Evolutionary conservation across 202 grass and related monocot genomes (phyloP).

Genomic region (Zizania palustris): DNA sequence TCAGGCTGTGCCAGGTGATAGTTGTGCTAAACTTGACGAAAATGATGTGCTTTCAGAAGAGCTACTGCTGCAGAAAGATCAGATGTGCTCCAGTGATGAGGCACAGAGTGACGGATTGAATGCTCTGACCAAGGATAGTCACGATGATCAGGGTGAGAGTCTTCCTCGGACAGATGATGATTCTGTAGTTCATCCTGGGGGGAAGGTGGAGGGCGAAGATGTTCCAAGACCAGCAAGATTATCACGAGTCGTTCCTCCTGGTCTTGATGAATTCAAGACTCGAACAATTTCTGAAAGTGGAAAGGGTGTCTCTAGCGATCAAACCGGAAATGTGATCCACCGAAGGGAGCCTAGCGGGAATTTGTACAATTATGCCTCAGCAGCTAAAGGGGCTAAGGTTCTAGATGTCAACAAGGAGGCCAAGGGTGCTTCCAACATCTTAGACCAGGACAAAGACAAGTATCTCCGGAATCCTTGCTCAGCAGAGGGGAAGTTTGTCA

Average conservation of each 20-base stretch:
- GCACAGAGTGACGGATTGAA: slow-evolving; percentile 8
- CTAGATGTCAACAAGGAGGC: slow-evolving; percentile 91
- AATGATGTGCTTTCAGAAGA: slow-evolving; percentile 33
- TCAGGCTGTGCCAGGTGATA: slow-evolving; percentile 19
- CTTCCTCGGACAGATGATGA: slow-evolving; percentile 6
- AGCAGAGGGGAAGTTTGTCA: slow-evolving; percentile 82
- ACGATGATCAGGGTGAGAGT: slow-evolving; percentile 21
- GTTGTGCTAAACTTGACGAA: slow-evolving; percentile 36
- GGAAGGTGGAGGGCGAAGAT: slow-evolving; percentile 41
- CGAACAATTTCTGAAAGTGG: slow-evolving; percentile 66
- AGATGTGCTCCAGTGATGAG: slow-evolving; percentile 29
- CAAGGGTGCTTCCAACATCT: slow-evolving; percentile 91
- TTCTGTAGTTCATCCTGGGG: slow-evolving; percentile 34
- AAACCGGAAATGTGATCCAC: slow-evolving; percentile 64
- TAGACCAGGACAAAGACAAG: slow-evolving; percentile 95
- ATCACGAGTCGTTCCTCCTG: slow-evolving; percentile 58
- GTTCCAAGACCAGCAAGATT: slow-evolving; percentile 50
- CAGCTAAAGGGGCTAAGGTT: slow-evolving; percentile 84
- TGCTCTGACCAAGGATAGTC: slow-evolving; percentile 21
- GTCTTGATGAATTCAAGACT: slow-evolving; percentile 89
- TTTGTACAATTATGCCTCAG: slow-evolving; percentile 90
- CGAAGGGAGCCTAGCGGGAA: slow-evolving; percentile 85
- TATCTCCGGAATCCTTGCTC: slow-evolving; percentile 98
- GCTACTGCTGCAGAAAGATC: slow-evolving; percentile 25
- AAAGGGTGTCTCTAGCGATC: slow-evolving; percentile 46